Base-by-base conservation (phyloP, 106 monocot genomes). In the Dactylorhiza incarnata region DNA sequence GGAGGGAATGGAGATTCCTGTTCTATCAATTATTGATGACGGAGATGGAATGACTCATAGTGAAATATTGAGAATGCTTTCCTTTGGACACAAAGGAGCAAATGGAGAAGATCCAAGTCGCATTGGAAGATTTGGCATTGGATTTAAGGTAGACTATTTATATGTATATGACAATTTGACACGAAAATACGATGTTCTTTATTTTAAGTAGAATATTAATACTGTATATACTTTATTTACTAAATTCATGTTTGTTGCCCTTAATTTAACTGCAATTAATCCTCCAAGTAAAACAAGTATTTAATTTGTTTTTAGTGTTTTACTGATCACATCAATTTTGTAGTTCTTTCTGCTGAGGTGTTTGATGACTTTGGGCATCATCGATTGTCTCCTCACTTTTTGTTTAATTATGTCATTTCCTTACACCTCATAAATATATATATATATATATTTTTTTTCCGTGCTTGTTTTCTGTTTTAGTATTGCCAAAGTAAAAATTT, bases 91-190 rank as follows among this genome's bases (percentile, higher is more conserved):
- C 25, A 86, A 79, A 23, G 78, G 82, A 44, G 76, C 80, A 50
- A 52, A 82, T 56, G 45, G 49, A 71, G 71, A 84, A 26, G 73
- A 82, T 68, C 62, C 48, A 14, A 80, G 86, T 79, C 74, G 51
- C 6, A 89, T 89, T 76, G 92, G 92, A 43, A 83, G 81, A 78
- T 93, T 93, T 84, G 92, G 89, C 13, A 83, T 93, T 67, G 92
- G 89, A 71, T 93, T 93, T 76, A 93, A 93, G 89, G 92, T 89
- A 78, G n/a, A 17, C 45, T 67, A 5, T 2, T 10, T 25, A 63
- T 63, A 25, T 25, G 10, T 26, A 17, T 59, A 10, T 63, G 22
- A 25, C 63, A 26, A 63, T 24, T 68, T 68, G 5, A 68, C 15
- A 5, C 9, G 14, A 37, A 68, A 68, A 16, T 68, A 68, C 26